Base-by-base conservation (phyloP, 2,329 filamentous ascomycete genomes). In the Aureobasidium sp. region DNA sequence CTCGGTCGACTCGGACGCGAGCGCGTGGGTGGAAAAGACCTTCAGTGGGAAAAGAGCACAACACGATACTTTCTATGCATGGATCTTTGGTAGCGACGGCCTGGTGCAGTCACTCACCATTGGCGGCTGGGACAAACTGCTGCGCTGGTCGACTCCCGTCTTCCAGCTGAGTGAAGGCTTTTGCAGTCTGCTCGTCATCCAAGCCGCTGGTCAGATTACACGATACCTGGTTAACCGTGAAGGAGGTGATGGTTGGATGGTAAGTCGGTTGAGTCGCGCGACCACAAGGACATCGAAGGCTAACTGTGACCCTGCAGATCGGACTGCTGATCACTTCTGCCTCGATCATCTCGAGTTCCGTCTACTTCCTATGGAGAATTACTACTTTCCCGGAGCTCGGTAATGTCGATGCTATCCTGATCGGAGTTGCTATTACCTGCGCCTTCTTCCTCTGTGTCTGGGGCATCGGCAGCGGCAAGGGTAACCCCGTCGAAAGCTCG, bases 101-200 rank as follows among this genome's bases (percentile, higher is more conserved):
- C 73, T 97, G 63, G 73, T 96, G 29, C 91, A 97, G 78, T 87
- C 84, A 37, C 78, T 89, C 64, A 87, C 89, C 25, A 84, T 97
- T 65, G 91, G 91, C 34, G 84, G 84, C 59, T 99, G 94, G 94
- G 91, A 97, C 73, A 91, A 87, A 72, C 79, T 90, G 55, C 77
- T 99, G 75, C 84, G 87, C 71, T 97, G 95, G 79, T 96, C 92
- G 37, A 95, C 90, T 4, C 94, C 94, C 0, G 83, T 96, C 57
- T 99, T 97, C 78, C 94, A 99, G 77, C 81, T 99, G 9, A 85
- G 89, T 58, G 94, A 99, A 75, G 94, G 94, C 7, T 99, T 99
- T 77, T 97, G 94, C 80, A 97, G 91, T 71, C 78, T 99, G 69
- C 79, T 97, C 62, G 92, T 97, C 66, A 97, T 99, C 63, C 94